Base-by-base conservation (phyloP, 2,329 filamentous ascomycete species). In the Ophiostoma montium region DNA sequence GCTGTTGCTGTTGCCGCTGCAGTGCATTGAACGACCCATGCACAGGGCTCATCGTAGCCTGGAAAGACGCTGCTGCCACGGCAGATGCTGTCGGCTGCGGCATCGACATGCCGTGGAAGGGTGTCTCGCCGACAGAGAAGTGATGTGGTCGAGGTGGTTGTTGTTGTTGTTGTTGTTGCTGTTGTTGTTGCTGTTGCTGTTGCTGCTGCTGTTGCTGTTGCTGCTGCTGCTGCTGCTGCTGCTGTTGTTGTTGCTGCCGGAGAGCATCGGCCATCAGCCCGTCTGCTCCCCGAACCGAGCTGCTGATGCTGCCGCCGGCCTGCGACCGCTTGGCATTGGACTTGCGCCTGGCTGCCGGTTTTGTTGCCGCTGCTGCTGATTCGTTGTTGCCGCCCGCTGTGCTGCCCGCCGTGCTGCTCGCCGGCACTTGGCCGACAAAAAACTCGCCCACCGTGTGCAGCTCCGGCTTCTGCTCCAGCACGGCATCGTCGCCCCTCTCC, bases 381-480 rank as follows among this genome's bases (percentile, higher is more conserved):
- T n/a, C n/a, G 38, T 21, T 52, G 10, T 30, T 42, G 23, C 23
- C 3, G 39, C 13, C n/a, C n/a, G n/a, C n/a, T n/a, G n/a, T 16
- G 39, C 8, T 49, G 31, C 32, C 4, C 21, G 16, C 13, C 46
- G 52, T 10, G 79, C 68, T 46, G 79, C 69, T 46, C 64, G 60
- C 39, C 39, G 11, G 23, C 67, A 68, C 62, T 77, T 66, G 55
- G 78, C 82, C 86, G 6, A 85, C 84, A 61, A 96, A 90, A 66
- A 94, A 95, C 57, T 96, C 88, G 59, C 95, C 89, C 0, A 95
- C 88, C 4, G 86, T 94, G 59, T 92, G 86, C n/a, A 95, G 70
- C 61, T 94, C 55, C 3, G 86, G 80, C 61, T 90, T 89, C 58
- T 95, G 86, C 52, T 88, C 86, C 55, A 95, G 74, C 1, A 92